Evolutionary conservation across 371 early-diverging fungal species (phyloP).

Genomic region (Encephalitozoon cuniculi): DNA sequence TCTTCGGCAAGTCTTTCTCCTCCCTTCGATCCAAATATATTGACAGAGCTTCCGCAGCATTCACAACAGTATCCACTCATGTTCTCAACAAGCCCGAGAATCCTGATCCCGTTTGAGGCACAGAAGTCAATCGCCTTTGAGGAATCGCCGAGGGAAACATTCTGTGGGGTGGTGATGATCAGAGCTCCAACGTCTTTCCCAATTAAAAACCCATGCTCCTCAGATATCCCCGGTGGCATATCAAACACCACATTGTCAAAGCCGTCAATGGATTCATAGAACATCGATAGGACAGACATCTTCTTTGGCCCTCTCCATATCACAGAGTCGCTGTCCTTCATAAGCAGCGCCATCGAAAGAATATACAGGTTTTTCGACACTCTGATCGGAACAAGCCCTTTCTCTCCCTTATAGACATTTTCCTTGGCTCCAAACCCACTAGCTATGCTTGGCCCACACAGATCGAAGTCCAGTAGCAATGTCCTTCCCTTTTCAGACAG

Average conservation of each 20-base stretch:
- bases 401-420: conserved; percentile 61
- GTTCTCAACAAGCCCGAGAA: conserved; percentile 92
- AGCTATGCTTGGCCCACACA: conserved; percentile 95
- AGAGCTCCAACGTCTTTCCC: conserved; percentile 68
- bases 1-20: conserved; percentile 49
- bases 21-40: conserved; percentile 55
- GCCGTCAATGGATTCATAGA: conserved; percentile 77
- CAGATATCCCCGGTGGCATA: conserved; percentile 96
- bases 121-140: conserved; percentile 87
- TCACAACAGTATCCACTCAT: conserved; percentile 94
- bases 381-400: conserved; percentile 54
- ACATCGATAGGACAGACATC: conserved; percentile 76
- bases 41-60: conserved; percentile 63
- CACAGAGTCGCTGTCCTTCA: conserved; percentile 79
- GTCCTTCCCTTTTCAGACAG: conserved; percentile 64
- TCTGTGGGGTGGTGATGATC: conserved; percentile 91
- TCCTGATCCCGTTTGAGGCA: conserved; percentile 72
- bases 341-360: conserved; percentile 89
- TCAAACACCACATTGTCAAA: conserved; percentile 86
- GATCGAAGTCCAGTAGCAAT: conserved; percentile 91
- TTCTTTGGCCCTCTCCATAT: conserved; percentile 97
- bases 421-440: conserved; percentile 81
- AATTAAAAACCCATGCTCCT: conserved; percentile 79
- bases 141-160: conserved; percentile 84
- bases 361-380: conserved; percentile 65